phyloP scores from a whole-genome alignment of 2,329 filamentous ascomycete species.

The Volutella citrinella region DNA sequence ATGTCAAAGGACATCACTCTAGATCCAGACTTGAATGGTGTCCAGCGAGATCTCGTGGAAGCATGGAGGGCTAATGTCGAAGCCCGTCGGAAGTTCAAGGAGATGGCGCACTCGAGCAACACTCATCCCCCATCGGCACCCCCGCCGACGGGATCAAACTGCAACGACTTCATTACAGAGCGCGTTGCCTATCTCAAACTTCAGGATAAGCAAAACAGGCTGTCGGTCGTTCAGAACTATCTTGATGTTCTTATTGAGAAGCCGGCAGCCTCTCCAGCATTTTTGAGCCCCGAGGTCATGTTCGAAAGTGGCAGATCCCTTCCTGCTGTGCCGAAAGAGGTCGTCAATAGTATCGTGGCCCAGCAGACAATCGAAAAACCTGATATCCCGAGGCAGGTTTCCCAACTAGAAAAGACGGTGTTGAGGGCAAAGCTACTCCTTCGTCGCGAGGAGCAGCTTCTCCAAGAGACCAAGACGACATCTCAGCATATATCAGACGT shows the following conservation, averaged over 20 bases:
- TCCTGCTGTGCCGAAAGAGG: conserved; percentile 49
- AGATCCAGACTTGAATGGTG: conserved; percentile 40
- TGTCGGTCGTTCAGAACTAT: conserved; percentile 49
- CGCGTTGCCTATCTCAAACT: conserved; percentile 51
- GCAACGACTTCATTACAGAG: conserved; percentile 39
- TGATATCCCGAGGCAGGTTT: conserved; percentile 46
- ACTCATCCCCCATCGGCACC: conserved; percentile 16
- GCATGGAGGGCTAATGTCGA: conserved; percentile 51
- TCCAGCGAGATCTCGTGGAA: conserved; percentile 54
- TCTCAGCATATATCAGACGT: conserved; percentile 34
- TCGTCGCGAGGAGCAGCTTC: conserved; percentile 53
- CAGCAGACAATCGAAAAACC: conserved; percentile 36
- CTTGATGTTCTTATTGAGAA: conserved; percentile 50
- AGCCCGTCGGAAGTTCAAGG: conserved; percentile 47
- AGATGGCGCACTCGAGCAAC: conserved; percentile 28
- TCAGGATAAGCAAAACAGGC: conserved; percentile 48
- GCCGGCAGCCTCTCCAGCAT: conserved; percentile 48
- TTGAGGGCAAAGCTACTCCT: conserved; percentile 56
- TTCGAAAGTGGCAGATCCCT: conserved; percentile 42
- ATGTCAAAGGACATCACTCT: conserved; percentile 32
- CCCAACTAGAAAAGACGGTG: conserved; percentile 55
- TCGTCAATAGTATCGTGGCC: conserved; percentile 48
- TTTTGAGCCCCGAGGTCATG: conserved; percentile 47
- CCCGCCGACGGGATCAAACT: conserved; percentile 12
- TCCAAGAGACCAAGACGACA: conserved; percentile 44